These are phyloP conservation scores for Kwoniella shandongensis DNA, from an alignment of 768 basidiomycete species.

Conservation along the genomic window DNA sequence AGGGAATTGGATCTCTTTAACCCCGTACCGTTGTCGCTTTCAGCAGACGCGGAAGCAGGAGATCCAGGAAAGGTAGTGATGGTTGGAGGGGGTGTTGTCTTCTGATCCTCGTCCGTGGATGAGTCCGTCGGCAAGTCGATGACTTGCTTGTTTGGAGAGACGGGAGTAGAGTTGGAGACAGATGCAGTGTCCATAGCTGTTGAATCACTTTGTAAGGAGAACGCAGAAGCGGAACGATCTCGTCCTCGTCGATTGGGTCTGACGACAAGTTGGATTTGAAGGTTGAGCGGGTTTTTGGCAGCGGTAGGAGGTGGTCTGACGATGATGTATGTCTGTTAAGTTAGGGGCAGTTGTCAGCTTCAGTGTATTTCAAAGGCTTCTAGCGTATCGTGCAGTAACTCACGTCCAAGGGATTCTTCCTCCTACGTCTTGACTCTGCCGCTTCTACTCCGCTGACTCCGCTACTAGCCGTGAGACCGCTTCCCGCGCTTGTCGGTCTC, in stretches of 20 bases:
- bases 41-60: conserved; percentile 7
- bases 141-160: conserved; percentile 7
- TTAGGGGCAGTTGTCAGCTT: conserved; percentile 10
- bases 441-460: conserved; percentile 11
- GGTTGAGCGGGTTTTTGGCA: conserved; percentile 80
- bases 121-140: conserved; percentile 13
- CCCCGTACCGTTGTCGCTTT: conserved; percentile 6
- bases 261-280: conserved; percentile 82
- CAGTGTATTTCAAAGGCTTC: background rate
- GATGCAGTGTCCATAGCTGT: background rate
- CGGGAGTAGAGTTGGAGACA: background rate
- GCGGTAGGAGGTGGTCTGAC: conserved; percentile 85
- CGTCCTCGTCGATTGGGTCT: conserved; percentile 20
- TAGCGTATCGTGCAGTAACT: background rate
- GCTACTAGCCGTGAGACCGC: conserved; percentile 11
- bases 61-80: conserved; percentile 2
- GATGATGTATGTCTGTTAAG: conserved; percentile 78
- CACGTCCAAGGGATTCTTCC: conserved; percentile 26
- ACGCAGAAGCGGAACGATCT: conserved; percentile 24
- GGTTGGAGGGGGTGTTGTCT: background rate
- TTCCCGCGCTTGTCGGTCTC: conserved; percentile 15
- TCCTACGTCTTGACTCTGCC: conserved; percentile 3
- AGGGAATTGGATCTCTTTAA: conserved; percentile 19
- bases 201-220: conserved; percentile 12
- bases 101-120: background rate